A percentile compares a stretch with the other conserved stretches of the same genome.
Conservation (phyloP, 2,329 filamentous ascomycete species). For the Aspergillus sp. region DNA sequence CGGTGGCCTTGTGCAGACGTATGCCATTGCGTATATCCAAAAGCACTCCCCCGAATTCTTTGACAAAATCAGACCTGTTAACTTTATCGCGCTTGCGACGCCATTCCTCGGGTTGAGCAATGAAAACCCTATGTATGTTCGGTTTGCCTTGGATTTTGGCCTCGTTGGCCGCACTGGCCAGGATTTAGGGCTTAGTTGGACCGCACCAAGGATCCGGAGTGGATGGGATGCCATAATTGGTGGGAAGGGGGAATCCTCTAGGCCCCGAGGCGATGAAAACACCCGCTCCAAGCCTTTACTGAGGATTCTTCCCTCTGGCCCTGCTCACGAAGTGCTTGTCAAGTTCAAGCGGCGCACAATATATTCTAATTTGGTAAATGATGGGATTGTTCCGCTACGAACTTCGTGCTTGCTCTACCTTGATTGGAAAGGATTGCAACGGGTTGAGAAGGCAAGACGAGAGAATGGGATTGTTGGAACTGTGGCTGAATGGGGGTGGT, state of each 20-base stretch:
- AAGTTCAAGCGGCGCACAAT: constrained; percentile 89
- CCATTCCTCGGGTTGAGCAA: constrained; percentile 92
- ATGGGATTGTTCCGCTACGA: constrained; percentile 90
- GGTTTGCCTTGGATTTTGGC: constrained; percentile 94
- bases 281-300: constrained; percentile 85
- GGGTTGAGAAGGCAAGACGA: constrained; percentile 89
- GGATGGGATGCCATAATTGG: constrained; percentile 88
- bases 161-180: constrained; percentile 94
- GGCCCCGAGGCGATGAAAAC: constrained; percentile 59
- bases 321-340: constrained; percentile 80
- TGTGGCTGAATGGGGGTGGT: constrained; percentile 91
- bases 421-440: constrained; percentile 90
- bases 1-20: constrained; percentile 86
- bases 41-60: constrained; percentile 95
- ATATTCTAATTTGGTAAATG: constrained; percentile 97
- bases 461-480: constrained; percentile 92
- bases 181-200: constrained; percentile 92
- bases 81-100: constrained; percentile 84
- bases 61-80: constrained; percentile 77
- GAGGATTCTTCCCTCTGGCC: constrained; percentile 84
- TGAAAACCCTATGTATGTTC: constrained; percentile 95
- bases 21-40: constrained; percentile 93
- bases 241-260: constrained; percentile 64
- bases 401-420: constrained; percentile 96
- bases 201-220: constrained; percentile 78